These are phyloP conservation scores for Kuraishia ogatae DNA, from an alignment of 805 yeast genomes.

Conservation along the genomic window DNA sequence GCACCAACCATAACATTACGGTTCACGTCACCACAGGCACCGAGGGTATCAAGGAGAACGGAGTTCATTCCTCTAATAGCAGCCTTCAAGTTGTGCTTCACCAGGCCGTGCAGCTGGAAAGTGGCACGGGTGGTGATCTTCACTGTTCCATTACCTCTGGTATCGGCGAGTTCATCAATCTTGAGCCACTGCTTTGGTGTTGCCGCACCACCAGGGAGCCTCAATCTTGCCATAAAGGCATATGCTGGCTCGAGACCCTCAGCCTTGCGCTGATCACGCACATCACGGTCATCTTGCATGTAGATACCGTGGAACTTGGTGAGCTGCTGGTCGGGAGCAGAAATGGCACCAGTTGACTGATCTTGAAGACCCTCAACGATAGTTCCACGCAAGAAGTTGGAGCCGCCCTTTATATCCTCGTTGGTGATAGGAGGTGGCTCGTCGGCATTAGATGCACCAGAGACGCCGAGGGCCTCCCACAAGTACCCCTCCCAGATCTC, in stretches of 20 bases:
- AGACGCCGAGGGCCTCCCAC: conserved; percentile 89
- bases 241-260: conserved; percentile 94
- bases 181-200: conserved; percentile 84
- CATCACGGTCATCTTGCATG: conserved; percentile 97
- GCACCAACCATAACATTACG: conserved; percentile 93
- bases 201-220: conserved; percentile 90
- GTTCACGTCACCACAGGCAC: conserved; percentile 98
- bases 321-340: conserved; percentile 85
- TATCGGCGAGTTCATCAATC: conserved; percentile 73
- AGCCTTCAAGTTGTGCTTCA: conserved; percentile 81
- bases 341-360: conserved; percentile 80
- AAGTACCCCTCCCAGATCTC: conserved; percentile 75
- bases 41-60: conserved; percentile 85
- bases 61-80: conserved; percentile 91
- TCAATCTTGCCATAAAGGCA: conserved; percentile 93
- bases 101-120: conserved; percentile 91
- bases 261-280: conserved; percentile 85
- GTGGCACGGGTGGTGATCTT: conserved; percentile 96
- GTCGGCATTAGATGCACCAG: conserved; percentile 71
- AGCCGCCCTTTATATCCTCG: conserved; percentile 88
- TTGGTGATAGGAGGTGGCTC: conserved; percentile 87
- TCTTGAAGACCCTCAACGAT: conserved; percentile 81
- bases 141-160: conserved; percentile 85
- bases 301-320: conserved; percentile 97
- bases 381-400: conserved; percentile 87